Evolutionary conservation across 805 yeast genomes (phyloP).

Genomic region (Saccharomyces mikatae): DNA sequence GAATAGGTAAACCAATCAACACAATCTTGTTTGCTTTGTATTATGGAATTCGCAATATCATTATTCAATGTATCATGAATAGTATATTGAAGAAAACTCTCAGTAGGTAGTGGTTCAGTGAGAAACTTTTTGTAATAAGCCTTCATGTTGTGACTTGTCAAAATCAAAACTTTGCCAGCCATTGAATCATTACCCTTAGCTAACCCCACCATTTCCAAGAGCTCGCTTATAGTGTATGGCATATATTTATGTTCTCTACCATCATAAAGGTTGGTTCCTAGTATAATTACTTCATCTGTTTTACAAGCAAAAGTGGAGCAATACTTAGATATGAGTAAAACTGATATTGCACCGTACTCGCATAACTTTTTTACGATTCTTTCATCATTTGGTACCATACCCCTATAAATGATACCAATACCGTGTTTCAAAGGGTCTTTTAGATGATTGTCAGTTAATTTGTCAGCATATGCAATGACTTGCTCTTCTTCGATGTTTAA

Average conservation of each 20-base stretch:
- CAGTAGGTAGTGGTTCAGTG: slow-evolving; percentile 71
- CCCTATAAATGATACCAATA: slow-evolving; percentile 52
- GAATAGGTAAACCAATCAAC: slow-evolving; percentile 86
- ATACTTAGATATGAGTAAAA: slow-evolving; percentile 57
- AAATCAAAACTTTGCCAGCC: slow-evolving; percentile 41
- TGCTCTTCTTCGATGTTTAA: slow-evolving; percentile 33
- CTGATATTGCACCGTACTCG: slow-evolving; percentile 40
- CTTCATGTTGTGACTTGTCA: slow-evolving; percentile 47
- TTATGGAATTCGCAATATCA: slow-evolving; percentile 61
- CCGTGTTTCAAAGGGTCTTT: slow-evolving; percentile 44
- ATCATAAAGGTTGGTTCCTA: slow-evolving; percentile 66
- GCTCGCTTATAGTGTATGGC: slow-evolving; percentile 57
- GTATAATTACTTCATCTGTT: slow-evolving; percentile 49
- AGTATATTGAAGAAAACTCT: slow-evolving; percentile 55
- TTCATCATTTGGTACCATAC: slow-evolving; percentile 50
- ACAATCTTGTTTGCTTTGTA: slow-evolving; percentile 70
- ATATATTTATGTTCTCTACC: slow-evolving; percentile 64
- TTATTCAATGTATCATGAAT: slow-evolving; percentile 62
- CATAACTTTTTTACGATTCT: slow-evolving; percentile 47
- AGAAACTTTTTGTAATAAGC: slow-evolving; percentile 66
- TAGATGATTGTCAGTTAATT: slow-evolving; percentile 42
- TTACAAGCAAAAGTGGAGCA: slow-evolving; percentile 42
- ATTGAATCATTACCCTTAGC: slow-evolving; percentile 27
- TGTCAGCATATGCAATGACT: slow-evolving; percentile 12
- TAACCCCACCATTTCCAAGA: slow-evolving; percentile 58